These are phyloP conservation scores for Phytophthora sp. DNA, from an alignment of 352 stramenopile species.

Conservation along the genomic window DNA sequence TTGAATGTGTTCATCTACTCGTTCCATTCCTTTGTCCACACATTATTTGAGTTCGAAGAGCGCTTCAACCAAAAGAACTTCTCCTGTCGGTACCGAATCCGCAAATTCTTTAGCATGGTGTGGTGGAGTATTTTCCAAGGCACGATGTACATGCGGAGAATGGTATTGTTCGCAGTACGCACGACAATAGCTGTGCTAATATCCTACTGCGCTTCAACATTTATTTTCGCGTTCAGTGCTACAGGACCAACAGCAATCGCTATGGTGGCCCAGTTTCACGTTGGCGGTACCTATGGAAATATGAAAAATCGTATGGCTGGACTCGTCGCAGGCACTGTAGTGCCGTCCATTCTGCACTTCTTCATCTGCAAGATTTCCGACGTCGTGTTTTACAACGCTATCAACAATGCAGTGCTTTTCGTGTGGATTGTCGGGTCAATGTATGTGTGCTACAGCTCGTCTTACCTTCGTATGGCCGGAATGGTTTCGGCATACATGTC, in stretches of 20 bases:
- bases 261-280: conserved; percentile 68
- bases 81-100: conserved; percentile 45
- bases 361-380: conserved; percentile 66
- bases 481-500: conserved; percentile 78
- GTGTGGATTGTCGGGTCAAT: conserved; percentile 69
- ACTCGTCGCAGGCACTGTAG: conserved; percentile 69
- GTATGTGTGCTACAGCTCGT: conserved; percentile 74
- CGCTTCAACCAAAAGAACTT: conserved; percentile 74
- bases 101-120: conserved; percentile 52
- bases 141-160: conserved; percentile 45
- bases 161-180: conserved; percentile 58
- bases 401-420: conserved; percentile 73
- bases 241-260: conserved; percentile 67
- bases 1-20: conserved; percentile 85
- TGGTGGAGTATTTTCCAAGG: conserved; percentile 44
- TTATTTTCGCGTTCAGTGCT: conserved; percentile 71
- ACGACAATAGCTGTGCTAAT: conserved; percentile 64
- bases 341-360: conserved; percentile 76
- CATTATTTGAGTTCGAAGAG: conserved; percentile 64
- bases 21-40: conserved; percentile 70
- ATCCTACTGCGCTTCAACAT: conserved; percentile 59
- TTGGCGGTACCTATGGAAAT: conserved; percentile 69
- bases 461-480: conserved; percentile 56
- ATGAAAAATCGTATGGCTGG: conserved; percentile 70
- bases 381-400: conserved; percentile 50